Percentiles rank a stretch among this genome's conserved stretches.
phyloP scores from a whole-genome alignment of 768 basidiomycete species.

The Nidularia pulvinata region DNA sequence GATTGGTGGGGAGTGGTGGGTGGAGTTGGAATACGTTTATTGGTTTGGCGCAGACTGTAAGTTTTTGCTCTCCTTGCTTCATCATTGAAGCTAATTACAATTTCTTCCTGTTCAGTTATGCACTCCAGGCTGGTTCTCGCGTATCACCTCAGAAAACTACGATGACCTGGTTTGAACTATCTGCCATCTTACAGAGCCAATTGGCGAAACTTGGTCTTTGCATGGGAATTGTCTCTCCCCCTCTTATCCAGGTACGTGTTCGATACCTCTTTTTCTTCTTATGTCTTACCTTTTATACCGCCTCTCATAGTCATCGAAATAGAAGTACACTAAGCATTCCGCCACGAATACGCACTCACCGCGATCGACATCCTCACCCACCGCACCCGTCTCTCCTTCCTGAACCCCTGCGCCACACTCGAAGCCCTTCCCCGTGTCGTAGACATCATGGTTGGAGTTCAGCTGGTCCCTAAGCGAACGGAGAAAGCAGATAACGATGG shows the following conservation, averaged over 20 bases:
- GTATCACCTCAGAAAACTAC: constrained; percentile 89
- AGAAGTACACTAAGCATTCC: constrained; percentile 87
- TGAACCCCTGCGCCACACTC: constrained; percentile 86
- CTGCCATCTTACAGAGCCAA: constrained; percentile 69
- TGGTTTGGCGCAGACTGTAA: constrained; percentile 85
- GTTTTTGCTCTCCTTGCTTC: constrained; percentile 12
- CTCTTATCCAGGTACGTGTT: constrained; percentile 70
- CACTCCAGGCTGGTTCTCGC: constrained; percentile 94
- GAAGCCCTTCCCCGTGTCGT: constrained; percentile 85
- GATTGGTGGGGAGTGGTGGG: constrained; percentile 88
- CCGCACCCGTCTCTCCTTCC: constrained; percentile 88
- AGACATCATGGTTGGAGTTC: constrained; percentile 90
- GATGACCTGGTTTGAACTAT: constrained; percentile 98
- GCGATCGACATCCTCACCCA: constrained; percentile 92
- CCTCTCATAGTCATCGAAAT: constrained; percentile 74
- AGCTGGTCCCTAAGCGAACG: constrained; percentile 69
- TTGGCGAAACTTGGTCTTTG: constrained; percentile 81
- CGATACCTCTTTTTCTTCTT: not conserved
- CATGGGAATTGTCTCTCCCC: constrained; percentile 74
- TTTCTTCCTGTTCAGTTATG: not conserved
- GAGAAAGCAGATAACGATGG: constrained; percentile 53
- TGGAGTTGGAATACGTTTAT: constrained; percentile 99
- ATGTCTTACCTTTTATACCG: not conserved
- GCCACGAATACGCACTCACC: constrained; percentile 89
- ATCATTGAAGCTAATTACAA: not conserved